A percentile compares a stretch with the other conserved stretches of the same genome.
Conservation (phyloP, 345 rosid species). For the Acer campestre region DNA sequence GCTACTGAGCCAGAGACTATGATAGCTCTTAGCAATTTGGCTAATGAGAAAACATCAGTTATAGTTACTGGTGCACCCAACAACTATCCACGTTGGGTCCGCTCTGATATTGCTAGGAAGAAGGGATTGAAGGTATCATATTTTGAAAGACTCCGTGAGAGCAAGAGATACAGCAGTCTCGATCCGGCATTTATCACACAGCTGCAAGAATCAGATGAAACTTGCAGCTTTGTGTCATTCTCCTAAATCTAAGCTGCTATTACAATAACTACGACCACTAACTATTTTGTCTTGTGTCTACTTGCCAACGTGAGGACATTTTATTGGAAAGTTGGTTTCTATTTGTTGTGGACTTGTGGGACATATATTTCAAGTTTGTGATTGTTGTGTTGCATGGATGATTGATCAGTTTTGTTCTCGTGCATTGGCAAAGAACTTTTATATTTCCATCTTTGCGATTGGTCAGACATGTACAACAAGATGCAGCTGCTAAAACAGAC, state of each 20-base stretch:
- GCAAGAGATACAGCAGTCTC: constrained; percentile 8
- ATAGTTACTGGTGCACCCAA: constrained; percentile 32
- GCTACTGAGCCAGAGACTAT: constrained; percentile 43
- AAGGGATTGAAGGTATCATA: constrained; percentile 33
- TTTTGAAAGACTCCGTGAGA: constrained; percentile 34
- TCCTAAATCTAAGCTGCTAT: not conserved
- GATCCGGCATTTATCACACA: constrained; percentile 12
- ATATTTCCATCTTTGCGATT: too few species aligned
- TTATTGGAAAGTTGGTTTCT: too few species aligned
- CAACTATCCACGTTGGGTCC: constrained; percentile 26
- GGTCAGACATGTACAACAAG: too few species aligned
- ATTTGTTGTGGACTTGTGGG: too few species aligned
- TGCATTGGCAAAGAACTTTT: too few species aligned
- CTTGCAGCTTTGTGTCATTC: not conserved
- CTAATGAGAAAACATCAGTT: constrained; percentile 26
- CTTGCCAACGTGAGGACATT: too few species aligned
- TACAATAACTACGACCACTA: not conserved
- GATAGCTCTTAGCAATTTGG: constrained; percentile 40
- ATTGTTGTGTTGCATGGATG: not conserved
- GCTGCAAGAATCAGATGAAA: constrained; percentile 1
- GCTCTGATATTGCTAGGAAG: constrained; percentile 31
- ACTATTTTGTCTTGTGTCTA: not conserved
- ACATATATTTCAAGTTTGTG: too few species aligned
- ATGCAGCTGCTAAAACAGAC: too few species aligned
- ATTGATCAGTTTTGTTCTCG: too few species aligned